Base-by-base conservation (phyloP, 306 rosid species). In the Astragalus membranaceus region DNA sequence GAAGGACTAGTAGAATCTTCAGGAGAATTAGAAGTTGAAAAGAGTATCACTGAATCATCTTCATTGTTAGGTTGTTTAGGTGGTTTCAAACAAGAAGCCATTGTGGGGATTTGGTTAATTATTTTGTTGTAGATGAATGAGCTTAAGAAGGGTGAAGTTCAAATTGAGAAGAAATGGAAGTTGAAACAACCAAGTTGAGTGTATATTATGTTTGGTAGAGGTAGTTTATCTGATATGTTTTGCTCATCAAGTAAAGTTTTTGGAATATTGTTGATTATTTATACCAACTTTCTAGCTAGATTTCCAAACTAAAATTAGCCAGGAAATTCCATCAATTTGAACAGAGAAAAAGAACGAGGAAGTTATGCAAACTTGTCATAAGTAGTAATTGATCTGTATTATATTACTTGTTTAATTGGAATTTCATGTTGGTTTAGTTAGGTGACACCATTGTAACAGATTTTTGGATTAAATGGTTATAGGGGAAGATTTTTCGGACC, bases 21-120 rank as follows among this genome's bases (percentile, higher is more conserved):
- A 30, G 89, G 81, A 49, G 95, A 92, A 70, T 83, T 78, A 39
- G 95, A 83, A 70, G 75, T 65, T 49, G 95, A 91, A 67, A 85
- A 85, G 77, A 83, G 82, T 10, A 83, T 74, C 15, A 36, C 76
- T 2, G 93, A 83, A 42, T 88, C 93, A 61, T 89, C 92, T 58
- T 80, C 97, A 55, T 11, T 65, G 85, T n/a, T 78, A 23, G 64
- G 80, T 33, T 5, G 5, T 61, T 16, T 61, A 37, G 42, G 50
- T 41, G 84, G 79, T 12, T 71, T 73, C 78, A 84, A 76, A 80
- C 85, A 85, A 5, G 73, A 1, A 14, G 84, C 74, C 90, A 82
- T 84, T 48, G 60, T 66, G 26, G 33, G 60, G n/a, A 15, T 69
- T 67, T 69, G 30, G 6, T 35, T 58, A 47, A 10, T 48, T 69